Conservation (phyloP, 352 stramenopile genomes). For the Phytophthora agathidicida region DNA sequence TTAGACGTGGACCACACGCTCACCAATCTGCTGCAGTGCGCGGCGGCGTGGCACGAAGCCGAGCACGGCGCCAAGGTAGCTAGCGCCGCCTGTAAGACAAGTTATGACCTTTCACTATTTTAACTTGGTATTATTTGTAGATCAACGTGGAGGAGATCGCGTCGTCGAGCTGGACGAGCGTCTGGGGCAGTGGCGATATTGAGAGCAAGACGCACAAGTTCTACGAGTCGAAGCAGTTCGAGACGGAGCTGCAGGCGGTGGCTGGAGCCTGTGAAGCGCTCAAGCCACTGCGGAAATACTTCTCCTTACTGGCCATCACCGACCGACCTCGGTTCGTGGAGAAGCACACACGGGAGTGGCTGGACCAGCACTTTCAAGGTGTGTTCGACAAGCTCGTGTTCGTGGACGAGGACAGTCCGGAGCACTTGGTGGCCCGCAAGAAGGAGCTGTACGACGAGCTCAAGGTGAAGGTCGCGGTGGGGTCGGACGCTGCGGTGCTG, state of each 20-base stretch:
- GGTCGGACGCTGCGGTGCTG: conserved; percentile 41
- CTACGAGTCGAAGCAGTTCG: conserved; percentile 58
- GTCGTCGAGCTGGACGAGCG: conserved; percentile 35
- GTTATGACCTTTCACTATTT: conserved; percentile 12
- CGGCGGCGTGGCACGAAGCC: conserved; percentile 58
- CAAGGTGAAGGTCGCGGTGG: conserved; percentile 65
- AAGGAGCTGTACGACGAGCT: conserved; percentile 69
- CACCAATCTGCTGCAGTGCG: conserved; percentile 48
- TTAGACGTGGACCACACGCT: conserved; percentile 77
- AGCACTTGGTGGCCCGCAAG: conserved; percentile 53
- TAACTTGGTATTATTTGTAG: conserved; percentile 24
- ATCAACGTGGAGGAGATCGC: conserved; percentile 23
- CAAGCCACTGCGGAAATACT: conserved; percentile 64
- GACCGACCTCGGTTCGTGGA: conserved; percentile 64
- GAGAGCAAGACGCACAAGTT: conserved; percentile 51
- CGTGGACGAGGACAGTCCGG: conserved; percentile 49
- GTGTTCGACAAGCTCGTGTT: conserved; percentile 84
- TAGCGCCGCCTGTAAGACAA: background rate
- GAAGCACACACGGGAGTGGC: conserved; percentile 76
- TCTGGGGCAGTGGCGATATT: conserved; percentile 35
- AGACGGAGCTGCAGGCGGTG: conserved; percentile 38
- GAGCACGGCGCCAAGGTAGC: conserved; percentile 45
- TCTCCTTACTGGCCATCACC: conserved; percentile 67
- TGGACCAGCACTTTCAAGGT: conserved; percentile 62
- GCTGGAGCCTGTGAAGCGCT: conserved; percentile 41